Percentiles rank a stretch among this genome's conserved stretches.
These are phyloP conservation scores for Trametes pubescens DNA, from an alignment of 1,284 basidiomycete genomes.

Conservation along the genomic window DNA sequence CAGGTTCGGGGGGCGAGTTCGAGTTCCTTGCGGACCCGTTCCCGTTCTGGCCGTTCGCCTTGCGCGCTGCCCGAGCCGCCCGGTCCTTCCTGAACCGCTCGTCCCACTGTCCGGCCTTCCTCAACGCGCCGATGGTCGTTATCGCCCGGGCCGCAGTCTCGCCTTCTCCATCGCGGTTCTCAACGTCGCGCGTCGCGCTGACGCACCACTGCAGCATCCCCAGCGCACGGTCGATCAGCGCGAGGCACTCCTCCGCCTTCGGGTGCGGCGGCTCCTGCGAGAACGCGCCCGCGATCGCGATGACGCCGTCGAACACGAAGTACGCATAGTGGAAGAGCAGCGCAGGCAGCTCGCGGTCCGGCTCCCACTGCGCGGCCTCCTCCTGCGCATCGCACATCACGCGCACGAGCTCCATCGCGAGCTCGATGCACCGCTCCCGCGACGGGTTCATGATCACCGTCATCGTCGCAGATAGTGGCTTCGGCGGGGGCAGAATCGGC, in stretches of 20 bases:
- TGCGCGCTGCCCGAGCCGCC: neutral
- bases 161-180: conserved; percentile 32
- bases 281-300: conserved; percentile 40
- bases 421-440: conserved; percentile 40
- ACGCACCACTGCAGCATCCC: conserved; percentile 32
- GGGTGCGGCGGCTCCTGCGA: conserved; percentile 41
- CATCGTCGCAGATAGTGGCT: conserved; percentile 6
- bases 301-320: conserved; percentile 45
- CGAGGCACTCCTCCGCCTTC: conserved; percentile 36
- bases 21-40: neutral
- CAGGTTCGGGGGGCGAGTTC: neutral
- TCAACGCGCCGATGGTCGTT: conserved; percentile 35
- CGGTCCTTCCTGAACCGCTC: conserved; percentile 26
- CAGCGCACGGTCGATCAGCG: conserved; percentile 37
- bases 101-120: conserved; percentile 37
- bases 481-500: conserved; percentile 32
- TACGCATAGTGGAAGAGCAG: conserved; percentile 38
- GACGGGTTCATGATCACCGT: conserved; percentile 35
- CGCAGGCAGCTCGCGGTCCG: conserved; percentile 20
- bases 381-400: conserved; percentile 37
- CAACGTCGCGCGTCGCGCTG: conserved; percentile 10
- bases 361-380: conserved; percentile 22
- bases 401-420: conserved; percentile 40
- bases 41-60: conserved; percentile 1
- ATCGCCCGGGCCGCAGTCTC: conserved; percentile 36